Base-by-base conservation (phyloP, 139 green algal genomes). In the Chara braunii region DNA sequence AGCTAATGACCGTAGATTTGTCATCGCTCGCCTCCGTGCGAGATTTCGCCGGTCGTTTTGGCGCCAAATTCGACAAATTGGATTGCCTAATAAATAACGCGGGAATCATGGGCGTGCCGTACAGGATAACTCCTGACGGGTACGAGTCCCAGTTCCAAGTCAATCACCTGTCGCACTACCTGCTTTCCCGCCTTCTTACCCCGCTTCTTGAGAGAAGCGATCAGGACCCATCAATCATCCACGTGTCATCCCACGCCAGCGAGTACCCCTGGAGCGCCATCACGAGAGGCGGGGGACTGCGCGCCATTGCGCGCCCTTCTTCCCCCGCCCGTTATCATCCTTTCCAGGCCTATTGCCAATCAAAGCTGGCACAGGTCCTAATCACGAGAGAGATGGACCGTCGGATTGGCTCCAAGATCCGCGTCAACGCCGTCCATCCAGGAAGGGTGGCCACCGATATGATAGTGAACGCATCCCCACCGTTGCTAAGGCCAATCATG, bases 101-200 rank as follows among this genome's bases (percentile, higher is more conserved):
- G 76, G 85, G 84, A 26, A 72, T 95, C 14, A 94, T 95, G 88
- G 78, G 74, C 0, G 85, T 75, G 57, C 83, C 87, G 0, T 73
- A 85, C 35, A 69, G 80, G 75, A 23, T 28, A 0, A 91, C 88
- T 6, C 71, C 76, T 40, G 82, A 95, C 11, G 88, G 87, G 11
- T 86, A 87, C 36, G 88, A 95, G 78, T 34, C 58, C 8, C 68
- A 77, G 68, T 58, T 77, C 31, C 61, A 23, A 3, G 54, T 40
- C 28, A 78, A 77, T 64, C 70, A 78, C 56, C 22, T 78, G 29
- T 69, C 60, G 6, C 60, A 69, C 32, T 69, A 69, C 24, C 60
- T 69, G 24, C 42, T 69, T 22, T 65, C 60, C 8, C 60, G 60
- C 23, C 45, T 69, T 4, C 12, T 69, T 8, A 4, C 43, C 24